Evolutionary conservation across 2,329 filamentous ascomycete species (phyloP), one percentile per base, ranked within the genome.

Genomic region (Nothophoma quercina): DNA sequence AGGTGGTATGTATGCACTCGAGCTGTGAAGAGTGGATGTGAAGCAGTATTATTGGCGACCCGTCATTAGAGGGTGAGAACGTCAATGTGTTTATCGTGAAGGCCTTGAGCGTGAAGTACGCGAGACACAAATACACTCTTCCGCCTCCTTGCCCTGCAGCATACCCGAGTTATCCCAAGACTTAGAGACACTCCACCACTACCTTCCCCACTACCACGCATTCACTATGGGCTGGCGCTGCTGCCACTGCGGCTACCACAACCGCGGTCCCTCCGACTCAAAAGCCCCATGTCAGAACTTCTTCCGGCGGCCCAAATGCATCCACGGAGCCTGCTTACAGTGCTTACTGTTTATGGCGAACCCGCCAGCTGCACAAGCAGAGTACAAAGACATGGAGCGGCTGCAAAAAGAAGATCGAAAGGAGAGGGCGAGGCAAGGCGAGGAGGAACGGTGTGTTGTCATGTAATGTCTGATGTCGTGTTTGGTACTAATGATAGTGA

Each of bases 221-320:
- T 13, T 12, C 2, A 19, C 7, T 10, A 55, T 50, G 51, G 34
- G 39, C 34, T 55, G 45, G 51, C 46, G 41, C 33, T 54, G 51
- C 40, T 44, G 41, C 25, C 23, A 15, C 29, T 50, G 51, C 29
- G 13, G 9, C 4, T 32, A 48, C 29, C 25, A 39, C 28, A 54
- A 54, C 19, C 44, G 33, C n/a, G 39, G 32, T 3, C 22, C 39
- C 7, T 34, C 26, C 39, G 44, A 42, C 4, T 10, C 28, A n/a
- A 28, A 13, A 12, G 29, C 36, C 0, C 49, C 49, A 12, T 46
- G 49, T n/a, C 49, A 46, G 36, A 52, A 46, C 10, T 21, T 26
- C 36, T 25, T 34, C 25, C 29, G n/a, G 2, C 15, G 13, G 7
- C 47, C 39, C 5, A n/a, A 10, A 12, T 50, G 47, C 15, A 23